Base-by-base conservation (phyloP, 768 basidiomycete species). In the Punctularia strigosozonata region DNA sequence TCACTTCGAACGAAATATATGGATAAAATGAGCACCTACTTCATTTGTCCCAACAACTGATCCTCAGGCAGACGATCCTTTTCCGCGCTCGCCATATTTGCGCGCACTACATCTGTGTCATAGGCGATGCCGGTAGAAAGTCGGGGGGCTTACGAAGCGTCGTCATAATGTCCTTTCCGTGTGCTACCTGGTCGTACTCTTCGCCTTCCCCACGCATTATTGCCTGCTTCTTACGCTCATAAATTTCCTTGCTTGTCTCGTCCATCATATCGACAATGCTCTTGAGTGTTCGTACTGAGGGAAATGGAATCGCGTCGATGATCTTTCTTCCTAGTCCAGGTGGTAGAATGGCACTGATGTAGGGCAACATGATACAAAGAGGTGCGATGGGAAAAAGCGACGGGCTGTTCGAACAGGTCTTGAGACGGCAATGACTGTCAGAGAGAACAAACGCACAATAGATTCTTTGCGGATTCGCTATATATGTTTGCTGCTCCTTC, bases 381-480 rank as follows among this genome's bases (percentile, higher is more conserved):
- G n/a, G 4, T 23, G 20, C 17, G 5, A 31, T 14, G 21, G 17
- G 8, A 8, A n/a, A 38, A 7, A 34, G 18, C 20, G 33, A 10
- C 19, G 33, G 33, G 26, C 26, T 28, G 26, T 15, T 8, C 8
- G n/a, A 8, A 8, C 8, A 8, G 26, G 8, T 8, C 8, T 28
- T 28, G n/a, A n/a, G 8, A 28, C n/a, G 3, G 31, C 7, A 25
- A 18, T 28, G 8, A n/a, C 26, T n/a, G 8, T n/a, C n/a, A 18
- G 8, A 20, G 12, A 40, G 13, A 22, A 31, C 35, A 15, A 4
- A 49, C 65, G 33, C 45, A 68, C 68, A 68, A 63, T 10, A 71
- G 48, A 36, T 66, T 64, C 36, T 66, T 66, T 37, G 69, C 59
- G 4, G 66, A 66, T 21, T 55, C 54, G 1, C 64, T 66, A 41